Conservation (phyloP, 176 grass and related monocot genomes). For the Ampelocalamus luodianensis region DNA sequence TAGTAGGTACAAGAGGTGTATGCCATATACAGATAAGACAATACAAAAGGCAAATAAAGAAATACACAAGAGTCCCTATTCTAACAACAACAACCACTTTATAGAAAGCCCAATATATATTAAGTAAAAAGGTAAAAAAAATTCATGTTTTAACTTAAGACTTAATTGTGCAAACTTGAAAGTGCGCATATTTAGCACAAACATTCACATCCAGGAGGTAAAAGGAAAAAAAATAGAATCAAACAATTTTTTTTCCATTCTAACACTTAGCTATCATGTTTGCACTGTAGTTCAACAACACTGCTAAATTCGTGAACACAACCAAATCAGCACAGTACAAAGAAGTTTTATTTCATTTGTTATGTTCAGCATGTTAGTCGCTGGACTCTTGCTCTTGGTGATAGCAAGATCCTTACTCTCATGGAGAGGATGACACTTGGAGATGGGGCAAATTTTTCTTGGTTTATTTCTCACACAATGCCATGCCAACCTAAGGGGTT, state of each 20-base stretch:
- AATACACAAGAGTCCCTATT: too few relatives aligned
- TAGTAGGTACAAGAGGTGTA: too few relatives aligned
- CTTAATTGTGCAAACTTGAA: neutral
- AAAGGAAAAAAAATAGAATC: neutral
- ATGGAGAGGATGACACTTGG: too few relatives aligned
- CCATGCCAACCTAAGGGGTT: too few relatives aligned
- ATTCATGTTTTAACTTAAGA: neutral
- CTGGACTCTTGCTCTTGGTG: too few relatives aligned
- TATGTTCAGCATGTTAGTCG: too few relatives aligned
- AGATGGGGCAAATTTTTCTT: too few relatives aligned
- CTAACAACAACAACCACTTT: neutral
- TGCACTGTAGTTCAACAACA: neutral
- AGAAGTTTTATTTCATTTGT: neutral
- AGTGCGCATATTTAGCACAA: neutral
- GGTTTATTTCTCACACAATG: too few relatives aligned
- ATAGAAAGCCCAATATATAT: neutral
- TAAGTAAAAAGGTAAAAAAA: neutral
- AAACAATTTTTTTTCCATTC: neutral
- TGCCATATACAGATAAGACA: too few relatives aligned
- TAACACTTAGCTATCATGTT: neutral
- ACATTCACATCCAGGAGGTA: neutral
- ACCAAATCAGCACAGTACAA: neutral
- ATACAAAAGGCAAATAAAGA: too few relatives aligned
- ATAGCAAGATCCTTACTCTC: too few relatives aligned
- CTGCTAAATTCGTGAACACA: neutral